Base-by-base conservation (phyloP, 371 early-diverging fungal species). In the Mucor saturninus region DNA sequence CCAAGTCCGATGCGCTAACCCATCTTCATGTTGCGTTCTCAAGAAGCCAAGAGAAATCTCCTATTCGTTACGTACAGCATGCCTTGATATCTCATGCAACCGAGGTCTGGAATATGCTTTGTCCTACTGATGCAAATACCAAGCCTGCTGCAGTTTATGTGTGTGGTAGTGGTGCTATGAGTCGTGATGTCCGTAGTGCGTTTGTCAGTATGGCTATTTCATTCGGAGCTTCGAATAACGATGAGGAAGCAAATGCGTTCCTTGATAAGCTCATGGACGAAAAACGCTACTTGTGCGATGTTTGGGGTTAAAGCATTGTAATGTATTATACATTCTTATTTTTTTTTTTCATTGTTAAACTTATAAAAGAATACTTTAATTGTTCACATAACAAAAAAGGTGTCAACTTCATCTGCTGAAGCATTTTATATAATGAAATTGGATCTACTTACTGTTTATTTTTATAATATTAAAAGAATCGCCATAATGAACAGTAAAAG, bases 11-110 rank as follows among this genome's bases (percentile, higher is more conserved):
- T 1, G 58, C 72, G 11, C 70, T 97, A 0, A 43, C 59, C 21
- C 57, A 63, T 28, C 72, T 91, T 32, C 81, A 79, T 67, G 74
- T 85, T 0, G 95, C 95, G 0, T 91, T 86, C 63, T 96, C 97
- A 3, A 35, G 80, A n/a, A 52, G 59, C 28, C 40, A 39, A 2
- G 63, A 54, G 7, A 42, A 59, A 2, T 67, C 75, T 7, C 59
- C 76, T 29, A 53, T 49, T 28, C 68, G 67, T 43, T 80, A 80
- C 54, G 76, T 75, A 0, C 81, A 80, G 42, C 81, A 80, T 54
- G 71, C 72, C 32, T 26, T 80, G 2, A 67, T 75, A 38, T 63
- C 67, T 14, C 63, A 80, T 48, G 75, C 77, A 6, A 51, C 50
- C 11, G 50, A 61, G 14, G 58, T 80, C 1, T 80, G 78, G 74